A percentile compares a stretch with the other conserved stretches of the same genome.
Evolutionary conservation across 2,329 filamentous ascomycete genomes (phyloP).

Genomic region (Fusarium sp.): DNA sequence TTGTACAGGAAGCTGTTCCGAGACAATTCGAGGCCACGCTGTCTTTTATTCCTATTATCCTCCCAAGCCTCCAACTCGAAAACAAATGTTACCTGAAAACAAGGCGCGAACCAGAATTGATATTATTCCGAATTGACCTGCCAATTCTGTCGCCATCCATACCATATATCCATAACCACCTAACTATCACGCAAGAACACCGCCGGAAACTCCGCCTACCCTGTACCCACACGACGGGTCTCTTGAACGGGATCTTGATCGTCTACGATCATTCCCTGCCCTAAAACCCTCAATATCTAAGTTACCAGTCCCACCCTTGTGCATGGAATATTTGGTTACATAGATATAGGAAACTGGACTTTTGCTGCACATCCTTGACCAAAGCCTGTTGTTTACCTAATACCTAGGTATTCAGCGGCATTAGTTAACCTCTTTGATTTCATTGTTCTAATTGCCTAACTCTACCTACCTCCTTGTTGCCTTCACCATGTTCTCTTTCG

Average conservation of each 20-base stretch:
- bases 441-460: neutral
- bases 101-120: conserved; percentile 3
- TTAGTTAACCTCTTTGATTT: neutral
- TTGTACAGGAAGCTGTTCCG: neutral
- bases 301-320: conserved; percentile 20
- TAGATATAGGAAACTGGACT: conserved; percentile 3
- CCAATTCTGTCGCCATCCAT: neutral
- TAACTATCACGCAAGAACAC: neutral
- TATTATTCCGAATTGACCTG: neutral
- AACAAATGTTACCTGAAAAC: conserved; percentile 7
- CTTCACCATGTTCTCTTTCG: conserved; percentile 67
- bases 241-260: conserved; percentile 26
- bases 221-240: conserved; percentile 31
- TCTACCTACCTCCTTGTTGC: neutral
- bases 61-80: neutral
- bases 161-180: neutral
- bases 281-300: conserved; percentile 27
- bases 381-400: neutral
- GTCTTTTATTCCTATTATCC: neutral
- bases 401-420: neutral
- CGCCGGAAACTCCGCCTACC: conserved; percentile 16
- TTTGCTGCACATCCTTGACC: neutral
- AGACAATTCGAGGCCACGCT: neutral
- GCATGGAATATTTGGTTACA: conserved; percentile 9
- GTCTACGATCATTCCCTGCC: conserved; percentile 16